Conservation (phyloP, 2,329 filamentous ascomycete species). For the Ophiostoma tasmaniense region DNA sequence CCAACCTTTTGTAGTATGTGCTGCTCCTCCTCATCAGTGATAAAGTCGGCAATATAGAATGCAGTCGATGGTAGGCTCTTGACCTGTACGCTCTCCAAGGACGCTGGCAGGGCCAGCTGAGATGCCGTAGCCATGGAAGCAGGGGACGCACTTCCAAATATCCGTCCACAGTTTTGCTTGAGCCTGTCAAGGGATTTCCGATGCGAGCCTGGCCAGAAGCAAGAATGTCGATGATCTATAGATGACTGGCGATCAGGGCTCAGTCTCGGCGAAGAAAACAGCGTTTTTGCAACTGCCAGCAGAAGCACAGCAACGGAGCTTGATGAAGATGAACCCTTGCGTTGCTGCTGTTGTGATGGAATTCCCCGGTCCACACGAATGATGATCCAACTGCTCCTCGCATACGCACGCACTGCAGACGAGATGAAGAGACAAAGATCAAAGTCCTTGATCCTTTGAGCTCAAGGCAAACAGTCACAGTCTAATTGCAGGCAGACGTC, state of each 20-base stretch:
- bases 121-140: neutral
- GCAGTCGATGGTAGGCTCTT: conserved; percentile 51
- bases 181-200: too few species aligned
- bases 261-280: neutral
- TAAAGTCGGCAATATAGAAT: conserved; percentile 83
- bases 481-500: neutral
- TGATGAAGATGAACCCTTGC: neutral
- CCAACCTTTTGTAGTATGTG: conserved; percentile 61
- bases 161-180: too few species aligned
- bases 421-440: neutral
- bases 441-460: too few species aligned
- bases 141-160: too few species aligned
- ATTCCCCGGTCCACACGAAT: conserved; percentile 8
- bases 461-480: neutral
- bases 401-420: neutral
- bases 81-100: conserved; percentile 46
- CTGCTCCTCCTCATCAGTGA: conserved; percentile 65
- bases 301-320: neutral
- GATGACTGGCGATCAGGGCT: neutral
- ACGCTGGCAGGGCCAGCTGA: conserved; percentile 32
- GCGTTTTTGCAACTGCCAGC: neutral
- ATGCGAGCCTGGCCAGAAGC: neutral
- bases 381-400: neutral
- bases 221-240: neutral
- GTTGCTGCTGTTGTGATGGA: neutral